Base-by-base conservation (phyloP, 306 rosid genomes). In the Cercis canadensis region DNA sequence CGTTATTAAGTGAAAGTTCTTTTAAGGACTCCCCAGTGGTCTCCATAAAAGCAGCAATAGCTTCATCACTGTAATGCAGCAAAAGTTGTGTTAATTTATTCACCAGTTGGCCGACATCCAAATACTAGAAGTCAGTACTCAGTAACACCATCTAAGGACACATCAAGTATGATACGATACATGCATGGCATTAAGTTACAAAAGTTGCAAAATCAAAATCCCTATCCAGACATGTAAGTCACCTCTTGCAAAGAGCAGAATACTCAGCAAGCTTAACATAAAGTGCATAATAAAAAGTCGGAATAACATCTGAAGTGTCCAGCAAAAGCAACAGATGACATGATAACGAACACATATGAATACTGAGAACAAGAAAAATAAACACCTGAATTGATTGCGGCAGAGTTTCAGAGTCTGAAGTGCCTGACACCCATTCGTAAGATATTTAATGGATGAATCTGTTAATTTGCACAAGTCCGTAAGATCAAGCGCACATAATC, bases 21-120 rank as follows among this genome's bases (percentile, higher is more conserved):
- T 70, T 74, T 61, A 94, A 78, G 67, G 46, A 53, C 60, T 57
- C 86, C 72, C 92, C 97, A 29, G 56, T 68, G n/a, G 77, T 81
- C 76, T 83, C 89, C 67, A 94, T 46, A 68, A 87, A 91, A 18
- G 95, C 97, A 62, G 95, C 95, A 74, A 94, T 68, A 57, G 96
- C 88, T 69, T 87, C 92, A 75, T 94, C 98, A 76, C 98, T 93
- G 70, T 44, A 73, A 60, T 41, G 33, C 14, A 68, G 67, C 33
- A 78, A 65, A 59, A 24, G 18, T 1, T 47, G 51, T 18, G 45
- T 65, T 73, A 19, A 66, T 61, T 61, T 24, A 15, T 71, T 62
- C 62, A 52, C 61, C 74, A 18, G 19, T 10, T 10, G 32, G 46
- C 43, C 14, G 18, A 70, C 13, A 43, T 70, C 54, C 66, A 79